A percentile compares a stretch with the other conserved stretches of the same genome.
Conservation (phyloP, 345 rosid species). For the Orychophragmus violaceus region DNA sequence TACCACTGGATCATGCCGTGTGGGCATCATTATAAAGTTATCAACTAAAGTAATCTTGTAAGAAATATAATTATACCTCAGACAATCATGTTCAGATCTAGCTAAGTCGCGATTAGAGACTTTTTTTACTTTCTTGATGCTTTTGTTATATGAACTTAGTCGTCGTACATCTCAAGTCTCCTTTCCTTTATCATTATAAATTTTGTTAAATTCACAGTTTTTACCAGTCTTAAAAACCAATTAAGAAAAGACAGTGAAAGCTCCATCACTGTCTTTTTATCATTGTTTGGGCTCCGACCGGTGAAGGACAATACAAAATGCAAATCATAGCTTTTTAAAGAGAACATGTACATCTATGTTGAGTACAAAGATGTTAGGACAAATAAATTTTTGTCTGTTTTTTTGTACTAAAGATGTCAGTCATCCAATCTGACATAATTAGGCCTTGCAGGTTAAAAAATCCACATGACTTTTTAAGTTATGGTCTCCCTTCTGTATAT, state of each 20-base stretch:
- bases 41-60: neutral
- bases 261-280: neutral
- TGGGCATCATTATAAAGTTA: too few relatives aligned
- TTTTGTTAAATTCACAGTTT: neutral
- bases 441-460: too few relatives aligned
- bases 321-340: neutral
- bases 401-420: neutral
- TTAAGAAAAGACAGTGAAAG: neutral
- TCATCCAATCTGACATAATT: neutral
- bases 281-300: neutral
- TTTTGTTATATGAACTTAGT: neutral
- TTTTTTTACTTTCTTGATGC: neutral
- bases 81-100: neutral
- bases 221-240: neutral
- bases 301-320: neutral
- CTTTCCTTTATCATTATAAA: neutral
- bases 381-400: neutral
- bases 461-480: neutral
- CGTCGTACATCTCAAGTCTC: neutral
- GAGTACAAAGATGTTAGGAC: neutral
- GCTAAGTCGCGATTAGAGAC: neutral
- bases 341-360: neutral
- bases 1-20: too few relatives aligned
- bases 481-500: neutral
- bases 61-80: neutral